phyloP scores from a whole-genome alignment of 140 eudicot species.

The Anethum foeniculum region DNA sequence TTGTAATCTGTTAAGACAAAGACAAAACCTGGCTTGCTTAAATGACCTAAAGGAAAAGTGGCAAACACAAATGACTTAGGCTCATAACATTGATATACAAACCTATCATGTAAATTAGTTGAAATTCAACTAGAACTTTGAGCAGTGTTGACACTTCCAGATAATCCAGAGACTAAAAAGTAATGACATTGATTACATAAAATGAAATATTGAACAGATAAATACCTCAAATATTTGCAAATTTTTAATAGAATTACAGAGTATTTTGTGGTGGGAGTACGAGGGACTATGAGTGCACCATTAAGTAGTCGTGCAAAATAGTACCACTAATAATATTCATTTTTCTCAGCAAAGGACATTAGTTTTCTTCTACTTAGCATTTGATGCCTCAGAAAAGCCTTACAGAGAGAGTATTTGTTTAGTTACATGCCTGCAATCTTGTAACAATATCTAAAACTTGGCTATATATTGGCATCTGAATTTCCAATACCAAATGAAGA shows the following conservation, averaged over 20 bases:
- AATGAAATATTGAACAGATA: neutral
- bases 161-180: conserved; percentile 77
- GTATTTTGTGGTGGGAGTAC: neutral
- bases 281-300: neutral
- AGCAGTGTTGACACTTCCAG: conserved; percentile 75
- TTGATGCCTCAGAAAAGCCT: neutral
- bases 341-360: neutral
- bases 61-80: too few relatives aligned
- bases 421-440: neutral
- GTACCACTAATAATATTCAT: neutral
- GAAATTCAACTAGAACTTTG: too few relatives aligned
- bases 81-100: too few relatives aligned
- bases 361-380: neutral
- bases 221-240: neutral
- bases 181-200: conserved; percentile 7
- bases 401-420: neutral
- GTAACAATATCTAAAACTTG: neutral
- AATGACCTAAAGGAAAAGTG: too few relatives aligned
- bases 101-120: too few relatives aligned
- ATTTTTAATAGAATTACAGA: neutral
- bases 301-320: neutral
- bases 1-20: too few relatives aligned
- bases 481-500: neutral
- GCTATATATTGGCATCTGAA: neutral
- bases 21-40: too few relatives aligned